Percentiles rank a stretch among this genome's conserved stretches.
Conservation (phyloP, 306 rosid species). For the Ammopiptanthus mongolicus region DNA sequence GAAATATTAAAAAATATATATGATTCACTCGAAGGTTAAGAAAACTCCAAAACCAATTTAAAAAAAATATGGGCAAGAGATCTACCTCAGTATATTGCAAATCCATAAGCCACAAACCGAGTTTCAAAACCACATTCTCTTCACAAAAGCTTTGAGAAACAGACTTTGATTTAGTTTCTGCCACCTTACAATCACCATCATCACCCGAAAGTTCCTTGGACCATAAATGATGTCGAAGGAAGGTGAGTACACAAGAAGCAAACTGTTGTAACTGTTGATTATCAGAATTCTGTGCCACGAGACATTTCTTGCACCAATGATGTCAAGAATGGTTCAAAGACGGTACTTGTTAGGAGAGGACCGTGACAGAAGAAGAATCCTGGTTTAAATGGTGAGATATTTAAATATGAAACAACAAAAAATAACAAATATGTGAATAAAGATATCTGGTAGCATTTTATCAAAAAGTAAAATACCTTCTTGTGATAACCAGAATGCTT, state of each 20-base stretch:
- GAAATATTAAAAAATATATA: not conserved
- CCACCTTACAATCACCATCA: constrained; percentile 30
- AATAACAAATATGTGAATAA: not conserved
- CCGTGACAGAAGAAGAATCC: constrained; percentile 56
- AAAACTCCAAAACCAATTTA: not conserved
- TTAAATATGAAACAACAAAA: not conserved
- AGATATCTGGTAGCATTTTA: constrained; percentile 1
- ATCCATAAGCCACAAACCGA: constrained; percentile 65
- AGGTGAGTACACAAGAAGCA: constrained; percentile 83
- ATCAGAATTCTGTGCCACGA: constrained; percentile 82
- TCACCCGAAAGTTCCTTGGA: constrained; percentile 46
- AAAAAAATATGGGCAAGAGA: constrained; percentile 21
- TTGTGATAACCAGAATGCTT: constrained; percentile 34
- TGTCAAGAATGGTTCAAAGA: constrained; percentile 58
- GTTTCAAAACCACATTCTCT: constrained; percentile 63
- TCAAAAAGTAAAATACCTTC: constrained; percentile 46
- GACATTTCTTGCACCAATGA: constrained; percentile 86
- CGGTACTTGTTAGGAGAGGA: constrained; percentile 63
- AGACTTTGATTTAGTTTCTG: constrained; percentile 41
- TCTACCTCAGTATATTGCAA: constrained; percentile 55
- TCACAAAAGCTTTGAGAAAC: constrained; percentile 60
- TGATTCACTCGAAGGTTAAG: not conserved
- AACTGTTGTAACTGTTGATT: constrained; percentile 65
- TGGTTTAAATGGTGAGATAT: constrained; percentile 35
- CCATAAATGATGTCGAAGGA: constrained; percentile 66